Percentiles rank a stretch among this genome's conserved stretches.
phyloP scores from a whole-genome alignment of 2,329 filamentous ascomycete species.

The Aureobasidium leucospermi region DNA sequence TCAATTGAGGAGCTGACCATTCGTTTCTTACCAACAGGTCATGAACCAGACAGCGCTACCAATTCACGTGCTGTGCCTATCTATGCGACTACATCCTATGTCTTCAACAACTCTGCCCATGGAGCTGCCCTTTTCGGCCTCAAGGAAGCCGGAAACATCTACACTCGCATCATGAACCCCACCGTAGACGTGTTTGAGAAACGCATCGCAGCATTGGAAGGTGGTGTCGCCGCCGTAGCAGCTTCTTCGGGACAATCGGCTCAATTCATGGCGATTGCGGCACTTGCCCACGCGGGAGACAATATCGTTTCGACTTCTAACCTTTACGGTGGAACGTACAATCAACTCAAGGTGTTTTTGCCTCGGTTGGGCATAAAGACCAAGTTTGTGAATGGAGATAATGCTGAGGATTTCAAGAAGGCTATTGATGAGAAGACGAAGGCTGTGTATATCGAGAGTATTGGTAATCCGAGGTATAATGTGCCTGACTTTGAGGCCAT shows the following conservation, averaged over 20 bases:
- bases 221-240: slow-evolving; percentile 78
- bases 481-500: slow-evolving; percentile 86
- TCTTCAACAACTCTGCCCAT: slow-evolving; percentile 94
- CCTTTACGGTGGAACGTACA: slow-evolving; percentile 92
- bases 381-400: slow-evolving; percentile 80
- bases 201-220: slow-evolving; percentile 89
- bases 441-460: slow-evolving; percentile 84
- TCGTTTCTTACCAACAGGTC: slow-evolving; percentile 26
- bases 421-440: slow-evolving; percentile 91
- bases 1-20: not conserved
- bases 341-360: slow-evolving; percentile 89
- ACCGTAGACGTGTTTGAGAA: slow-evolving; percentile 96
- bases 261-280: slow-evolving; percentile 81
- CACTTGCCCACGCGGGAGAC: slow-evolving; percentile 80
- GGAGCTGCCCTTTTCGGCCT: slow-evolving; percentile 91
- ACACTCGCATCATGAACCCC: slow-evolving; percentile 89
- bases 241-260: slow-evolving; percentile 81
- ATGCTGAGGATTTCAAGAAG: slow-evolving; percentile 67
- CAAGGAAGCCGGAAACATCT: slow-evolving; percentile 96
- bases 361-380: slow-evolving; percentile 80
- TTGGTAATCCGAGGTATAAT: slow-evolving; percentile 91
- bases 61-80: slow-evolving; percentile 91
- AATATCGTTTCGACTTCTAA: slow-evolving; percentile 90
- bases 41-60: slow-evolving; percentile 71
- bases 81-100: slow-evolving; percentile 85